Percentiles rank a stretch among this genome's conserved stretches.
These are phyloP conservation scores for Gypsophila paniculata DNA, from an alignment of 179 eudicot genomes.

Conservation along the genomic window DNA sequence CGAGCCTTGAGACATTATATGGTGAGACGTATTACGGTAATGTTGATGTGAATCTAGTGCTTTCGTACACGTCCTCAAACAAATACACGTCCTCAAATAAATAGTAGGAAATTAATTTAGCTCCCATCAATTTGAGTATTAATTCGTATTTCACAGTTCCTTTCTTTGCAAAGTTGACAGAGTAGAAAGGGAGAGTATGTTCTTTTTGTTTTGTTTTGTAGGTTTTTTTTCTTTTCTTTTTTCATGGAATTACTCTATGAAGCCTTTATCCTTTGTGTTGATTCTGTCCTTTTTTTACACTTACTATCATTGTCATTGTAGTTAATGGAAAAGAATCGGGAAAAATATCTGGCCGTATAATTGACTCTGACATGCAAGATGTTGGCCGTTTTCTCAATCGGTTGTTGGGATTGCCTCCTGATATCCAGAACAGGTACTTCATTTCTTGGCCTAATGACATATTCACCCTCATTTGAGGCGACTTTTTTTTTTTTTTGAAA, in stretches of 20 bases:
- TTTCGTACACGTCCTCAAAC: not conserved
- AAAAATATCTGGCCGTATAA: constrained; percentile 76
- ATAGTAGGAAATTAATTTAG: not conserved
- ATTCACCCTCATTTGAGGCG: not conserved
- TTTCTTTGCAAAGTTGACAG: not conserved
- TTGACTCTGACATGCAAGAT: constrained; percentile 99
- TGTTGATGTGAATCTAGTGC: no score
- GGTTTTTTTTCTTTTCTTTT: not conserved
- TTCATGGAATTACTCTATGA: not conserved
- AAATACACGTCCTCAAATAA: not conserved
- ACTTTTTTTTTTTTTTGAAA: no score
- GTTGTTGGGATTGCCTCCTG: constrained; percentile 87
- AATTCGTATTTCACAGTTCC: not conserved
- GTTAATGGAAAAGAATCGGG: constrained; percentile 81
- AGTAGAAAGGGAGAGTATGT: not conserved
- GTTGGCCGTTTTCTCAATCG: constrained; percentile 97
- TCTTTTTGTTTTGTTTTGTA: not conserved
- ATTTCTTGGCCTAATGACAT: constrained; percentile 5
- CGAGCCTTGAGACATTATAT: no score
- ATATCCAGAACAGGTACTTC: constrained; percentile 77
- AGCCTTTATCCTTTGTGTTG: not conserved
- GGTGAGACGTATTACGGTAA: no score
- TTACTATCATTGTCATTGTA: constrained; percentile 21
- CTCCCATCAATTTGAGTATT: not conserved
- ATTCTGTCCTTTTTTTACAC: not conserved